Percentiles rank a stretch among this genome's conserved stretches.
phyloP scores from a whole-genome alignment of 768 basidiomycete genomes.

The Tricholoma sp. region DNA sequence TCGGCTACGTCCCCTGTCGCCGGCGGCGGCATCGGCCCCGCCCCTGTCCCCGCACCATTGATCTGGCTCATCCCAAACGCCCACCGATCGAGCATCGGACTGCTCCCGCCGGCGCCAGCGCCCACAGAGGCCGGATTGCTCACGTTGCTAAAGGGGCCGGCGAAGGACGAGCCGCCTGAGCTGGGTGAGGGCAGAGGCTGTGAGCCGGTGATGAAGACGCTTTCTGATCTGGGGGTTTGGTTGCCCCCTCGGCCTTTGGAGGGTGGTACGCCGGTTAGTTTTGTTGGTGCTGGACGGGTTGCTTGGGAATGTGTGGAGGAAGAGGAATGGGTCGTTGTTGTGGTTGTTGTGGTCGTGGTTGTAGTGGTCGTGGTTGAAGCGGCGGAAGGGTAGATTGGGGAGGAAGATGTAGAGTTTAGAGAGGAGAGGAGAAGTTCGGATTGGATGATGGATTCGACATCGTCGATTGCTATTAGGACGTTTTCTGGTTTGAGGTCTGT shows the following conservation, averaged over 20 bases:
- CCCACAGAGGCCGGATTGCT: background rate
- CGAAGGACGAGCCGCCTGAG: constrained; percentile 46
- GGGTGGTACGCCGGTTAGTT: constrained; percentile 89
- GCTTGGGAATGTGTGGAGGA: background rate
- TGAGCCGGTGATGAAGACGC: constrained; percentile 74
- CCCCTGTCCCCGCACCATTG: constrained; percentile 31
- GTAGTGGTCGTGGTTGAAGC: constrained; percentile 21
- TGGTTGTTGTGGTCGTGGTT: constrained; percentile 34
- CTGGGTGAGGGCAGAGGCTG: constrained; percentile 89
- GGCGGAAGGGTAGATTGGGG: constrained; percentile 6
- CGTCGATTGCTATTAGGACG: constrained; percentile 94
- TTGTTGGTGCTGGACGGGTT: constrained; percentile 37
- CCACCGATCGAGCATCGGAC: constrained; percentile 78
- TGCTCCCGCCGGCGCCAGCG: constrained; percentile 27
- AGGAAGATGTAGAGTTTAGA: constrained; percentile 18
- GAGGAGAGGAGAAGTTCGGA: constrained; percentile 60
- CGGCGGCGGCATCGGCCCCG: background rate
- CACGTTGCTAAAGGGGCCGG: background rate
- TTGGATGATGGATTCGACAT: constrained; percentile 90
- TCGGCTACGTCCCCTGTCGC: too few species aligned
- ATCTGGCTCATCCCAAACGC: constrained; percentile 94
- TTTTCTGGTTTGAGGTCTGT: constrained; percentile 99
- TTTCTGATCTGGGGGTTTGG: constrained; percentile 85
- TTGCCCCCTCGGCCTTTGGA: constrained; percentile 93
- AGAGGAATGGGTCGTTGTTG: constrained; percentile 29